Base-by-base conservation (phyloP, 495 filamentous ascomycete genomes). In the Penicillium parvum region DNA sequence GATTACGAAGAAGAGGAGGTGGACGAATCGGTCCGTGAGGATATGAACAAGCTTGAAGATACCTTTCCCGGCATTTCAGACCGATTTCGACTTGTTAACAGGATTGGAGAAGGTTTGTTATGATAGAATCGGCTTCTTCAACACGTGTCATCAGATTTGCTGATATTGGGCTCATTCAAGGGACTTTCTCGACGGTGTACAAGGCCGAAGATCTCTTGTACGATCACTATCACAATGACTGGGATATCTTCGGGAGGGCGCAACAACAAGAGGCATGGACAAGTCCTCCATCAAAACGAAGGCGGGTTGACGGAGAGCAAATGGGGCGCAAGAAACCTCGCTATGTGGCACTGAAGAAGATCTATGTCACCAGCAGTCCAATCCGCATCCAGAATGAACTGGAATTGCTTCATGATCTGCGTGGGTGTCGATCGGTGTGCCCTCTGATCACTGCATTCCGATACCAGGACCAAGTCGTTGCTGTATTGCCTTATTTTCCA, bases 101-200 rank as follows among this genome's bases (percentile, higher is more conserved):
- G 90, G 37, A 97, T 99, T 52, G 92, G 92, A 47, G 92, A 97
- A 78, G 92, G 89, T 91, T 23, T 32, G 11, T 40, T 40, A 26
- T n/a, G 3, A 4, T 28, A 3, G n/a, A n/a, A n/a, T n/a, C n/a
- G n/a, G n/a, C n/a, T n/a, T n/a, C n/a, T n/a, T n/a, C n/a, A n/a
- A n/a, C n/a, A n/a, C n/a, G n/a, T n/a, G n/a, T n/a, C n/a, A n/a
- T n/a, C 10, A 1, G 8, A 15, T n/a, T 42, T 4, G 34, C 50
- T 52, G 29, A 64, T 41, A 38, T 10, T 47, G 10, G 4, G 4
- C 5, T 36, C 43, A 45, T 43, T 25, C 23, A 54, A 91, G 87
- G 90, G 25, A 99, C 92, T 12, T 99, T 99, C 56, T 96, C 91
- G 0, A 96, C 91, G 8, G 92, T 99, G 0, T 99, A 97, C 68